A percentile compares a stretch with the other conserved stretches of the same genome.
Evolutionary conservation across 306 rosid species (phyloP).

Genomic region (Casuarina equisetifolia): DNA sequence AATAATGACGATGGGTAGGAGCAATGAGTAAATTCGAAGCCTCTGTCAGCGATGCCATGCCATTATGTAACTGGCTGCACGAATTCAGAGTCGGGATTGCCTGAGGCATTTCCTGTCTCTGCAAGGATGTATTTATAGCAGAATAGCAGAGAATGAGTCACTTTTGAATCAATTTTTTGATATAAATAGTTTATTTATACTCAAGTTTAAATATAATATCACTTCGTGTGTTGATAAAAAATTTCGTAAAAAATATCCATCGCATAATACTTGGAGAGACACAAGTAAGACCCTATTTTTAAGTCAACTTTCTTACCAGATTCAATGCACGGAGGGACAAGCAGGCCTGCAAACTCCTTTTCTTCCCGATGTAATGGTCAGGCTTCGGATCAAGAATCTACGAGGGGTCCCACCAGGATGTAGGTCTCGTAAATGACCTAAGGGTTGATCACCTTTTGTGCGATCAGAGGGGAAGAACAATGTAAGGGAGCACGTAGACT

Average conservation of each 20-base stretch:
- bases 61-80: slow-evolving; percentile 33
- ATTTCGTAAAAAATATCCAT: no score
- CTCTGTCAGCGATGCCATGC: slow-evolving; percentile 37
- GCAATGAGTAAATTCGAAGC: slow-evolving; percentile 39
- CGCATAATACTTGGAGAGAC: no score
- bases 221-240: no score
- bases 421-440: slow-evolving; percentile 1
- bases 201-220: no score
- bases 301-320: neutral
- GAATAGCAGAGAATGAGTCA: no score
- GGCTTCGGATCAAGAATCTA: slow-evolving; percentile 36
- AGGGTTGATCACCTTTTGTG: slow-evolving; percentile 5
- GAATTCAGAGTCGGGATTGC: slow-evolving; percentile 44
- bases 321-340: slow-evolving; percentile 36
- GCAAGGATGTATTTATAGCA: slow-evolving; percentile 6
- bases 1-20: slow-evolving; percentile 28
- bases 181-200: no score
- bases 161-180: no score
- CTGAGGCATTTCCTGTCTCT: slow-evolving; percentile 37
- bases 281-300: no score
- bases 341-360: slow-evolving; percentile 19
- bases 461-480: slow-evolving; percentile 41
- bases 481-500: slow-evolving; percentile 73
- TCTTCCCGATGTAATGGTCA: slow-evolving; percentile 16
- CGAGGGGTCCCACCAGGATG: neutral